phyloP scores from a whole-genome alignment of 371 early-diverging fungal species.

The Mortierella sp. region DNA sequence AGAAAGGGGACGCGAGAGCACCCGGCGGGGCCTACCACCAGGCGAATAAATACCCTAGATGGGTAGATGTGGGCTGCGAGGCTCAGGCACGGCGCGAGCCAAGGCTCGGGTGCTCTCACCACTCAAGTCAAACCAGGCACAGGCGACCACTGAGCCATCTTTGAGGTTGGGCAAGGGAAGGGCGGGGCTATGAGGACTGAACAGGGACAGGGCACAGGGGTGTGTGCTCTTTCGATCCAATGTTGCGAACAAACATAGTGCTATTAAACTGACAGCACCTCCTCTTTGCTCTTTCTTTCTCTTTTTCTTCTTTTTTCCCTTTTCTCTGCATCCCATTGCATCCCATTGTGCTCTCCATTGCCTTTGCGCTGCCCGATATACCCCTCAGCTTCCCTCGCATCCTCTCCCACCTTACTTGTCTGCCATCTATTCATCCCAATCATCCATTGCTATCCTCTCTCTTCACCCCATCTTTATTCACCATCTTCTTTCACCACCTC shows the following conservation, averaged over 20 bases:
- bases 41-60: no score
- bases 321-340: constrained; percentile 17
- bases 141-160: no score
- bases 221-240: no score
- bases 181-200: no score
- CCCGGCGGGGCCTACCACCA: no score
- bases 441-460: neutral
- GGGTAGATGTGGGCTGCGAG: no score
- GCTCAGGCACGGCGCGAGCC: no score
- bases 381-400: constrained; percentile 45
- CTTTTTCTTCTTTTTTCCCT: constrained; percentile 17
- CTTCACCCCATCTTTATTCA: neutral
- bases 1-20: neutral
- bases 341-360: constrained; percentile 41
- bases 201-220: no score
- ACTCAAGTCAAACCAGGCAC: no score
- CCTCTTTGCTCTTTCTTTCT: constrained; percentile 4
- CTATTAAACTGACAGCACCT: neutral
- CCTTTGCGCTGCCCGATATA: constrained; percentile 22
- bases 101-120: no score
- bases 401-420: constrained; percentile 5
- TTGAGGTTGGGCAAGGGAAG: no score
- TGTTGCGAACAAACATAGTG: no score
- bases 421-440: neutral
- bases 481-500: neutral